A percentile compares a stretch with the other conserved stretches of the same genome.
Conservation (phyloP, 352 stramenopile species). For the Stramenopiles sp. region DNA sequence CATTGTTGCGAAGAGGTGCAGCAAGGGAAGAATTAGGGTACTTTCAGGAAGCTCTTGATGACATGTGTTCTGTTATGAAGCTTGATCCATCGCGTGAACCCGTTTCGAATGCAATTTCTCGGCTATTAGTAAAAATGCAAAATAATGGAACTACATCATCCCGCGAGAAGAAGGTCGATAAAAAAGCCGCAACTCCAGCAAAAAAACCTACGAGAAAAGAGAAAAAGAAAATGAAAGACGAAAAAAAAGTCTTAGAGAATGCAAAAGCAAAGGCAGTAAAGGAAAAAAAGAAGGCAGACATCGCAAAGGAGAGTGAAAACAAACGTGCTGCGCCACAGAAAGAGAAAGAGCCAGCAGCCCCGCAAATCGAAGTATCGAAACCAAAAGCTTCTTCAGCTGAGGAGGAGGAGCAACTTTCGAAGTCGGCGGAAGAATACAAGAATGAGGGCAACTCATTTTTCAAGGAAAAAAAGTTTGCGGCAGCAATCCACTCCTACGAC, state of each 20-base stretch:
- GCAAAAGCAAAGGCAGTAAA: not conserved
- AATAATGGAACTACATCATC: not conserved
- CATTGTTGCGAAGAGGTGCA: not conserved
- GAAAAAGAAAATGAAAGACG: not conserved
- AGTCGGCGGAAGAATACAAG: not conserved
- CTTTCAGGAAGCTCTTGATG: conserved; percentile 3
- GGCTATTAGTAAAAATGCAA: conserved; percentile 9
- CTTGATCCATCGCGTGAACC: conserved; percentile 4
- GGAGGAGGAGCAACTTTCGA: not conserved
- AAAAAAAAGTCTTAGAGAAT: not conserved
- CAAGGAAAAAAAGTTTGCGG: not conserved
- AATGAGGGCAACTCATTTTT: not conserved
- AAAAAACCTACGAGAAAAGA: not conserved
- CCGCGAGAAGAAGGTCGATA: not conserved
- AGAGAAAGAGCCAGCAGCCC: not conserved
- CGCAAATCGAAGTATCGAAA: not conserved
- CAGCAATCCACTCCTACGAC: not conserved
- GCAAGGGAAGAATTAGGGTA: not conserved
- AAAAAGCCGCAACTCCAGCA: not conserved
- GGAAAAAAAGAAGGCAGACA: not conserved
- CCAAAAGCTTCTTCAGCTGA: not conserved
- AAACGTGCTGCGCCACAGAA: no score
- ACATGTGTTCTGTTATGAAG: conserved; percentile 9
- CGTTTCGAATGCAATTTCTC: conserved; percentile 4
- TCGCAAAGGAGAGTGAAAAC: no score